Evolutionary conservation across 371 early-diverging fungal species (phyloP).

Genomic region (Mortierella sp.): DNA sequence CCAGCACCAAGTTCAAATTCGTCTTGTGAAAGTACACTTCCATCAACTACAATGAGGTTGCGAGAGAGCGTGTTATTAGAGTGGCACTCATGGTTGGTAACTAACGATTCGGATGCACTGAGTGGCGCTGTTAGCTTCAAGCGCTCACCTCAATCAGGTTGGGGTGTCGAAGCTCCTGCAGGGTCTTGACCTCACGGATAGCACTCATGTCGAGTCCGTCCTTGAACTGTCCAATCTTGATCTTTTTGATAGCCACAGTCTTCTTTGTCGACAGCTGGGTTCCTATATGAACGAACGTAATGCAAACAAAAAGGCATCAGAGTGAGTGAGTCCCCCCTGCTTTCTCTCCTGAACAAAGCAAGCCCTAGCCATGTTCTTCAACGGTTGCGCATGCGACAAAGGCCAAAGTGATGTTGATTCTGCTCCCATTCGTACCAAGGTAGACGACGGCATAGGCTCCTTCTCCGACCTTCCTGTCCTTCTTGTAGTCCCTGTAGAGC

Average conservation of each 20-base stretch:
- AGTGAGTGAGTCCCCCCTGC: background rate
- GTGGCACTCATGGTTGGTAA: background rate
- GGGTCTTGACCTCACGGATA: slow-evolving; percentile 96
- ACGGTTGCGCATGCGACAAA: background rate
- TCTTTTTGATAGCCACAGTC: slow-evolving; percentile 94
- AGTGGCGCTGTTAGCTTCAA: background rate
- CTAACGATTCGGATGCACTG: background rate
- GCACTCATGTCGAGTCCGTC: slow-evolving; percentile 96
- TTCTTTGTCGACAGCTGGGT: slow-evolving; percentile 64
- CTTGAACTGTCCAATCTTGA: slow-evolving; percentile 91
- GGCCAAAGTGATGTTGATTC: background rate
- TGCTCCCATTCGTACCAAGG: slow-evolving; percentile 65
- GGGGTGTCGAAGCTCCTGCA: slow-evolving; percentile 94
- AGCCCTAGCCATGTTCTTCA: background rate
- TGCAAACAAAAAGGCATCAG: background rate
- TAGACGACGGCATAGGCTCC: slow-evolving; percentile 97
- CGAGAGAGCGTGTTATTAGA: background rate
- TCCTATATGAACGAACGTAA: background rate
- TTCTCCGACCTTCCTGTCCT: slow-evolving; percentile 92
- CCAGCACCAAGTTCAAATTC: slow-evolving; percentile 95
- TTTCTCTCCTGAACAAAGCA: background rate
- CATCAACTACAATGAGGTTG: slow-evolving; percentile 72
- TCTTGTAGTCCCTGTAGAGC: slow-evolving; percentile 79
- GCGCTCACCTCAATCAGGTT: slow-evolving; percentile 87
- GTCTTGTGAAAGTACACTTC: slow-evolving; percentile 96